Percentiles rank a stretch among this genome's conserved stretches.
Conservation (phyloP, 225 moss, liverwort and hornwort genomes). For the Bryoerythrophyllum caledonicum region DNA sequence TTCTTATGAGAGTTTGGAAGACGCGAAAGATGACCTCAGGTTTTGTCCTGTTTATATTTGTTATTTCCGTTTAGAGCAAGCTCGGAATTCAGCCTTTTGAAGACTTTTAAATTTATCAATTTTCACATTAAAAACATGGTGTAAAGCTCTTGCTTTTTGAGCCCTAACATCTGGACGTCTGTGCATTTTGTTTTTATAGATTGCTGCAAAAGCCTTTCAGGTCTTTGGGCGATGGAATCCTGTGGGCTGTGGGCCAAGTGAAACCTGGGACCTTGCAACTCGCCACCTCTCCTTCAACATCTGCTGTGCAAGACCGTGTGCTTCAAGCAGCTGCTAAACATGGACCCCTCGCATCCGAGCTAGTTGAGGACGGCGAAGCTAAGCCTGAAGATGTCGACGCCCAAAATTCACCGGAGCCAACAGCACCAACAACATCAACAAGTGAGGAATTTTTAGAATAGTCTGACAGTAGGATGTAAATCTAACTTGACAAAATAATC, state of each 20-base stretch:
- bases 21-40: constrained; percentile 76
- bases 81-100: not conserved
- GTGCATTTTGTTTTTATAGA: constrained; percentile 44
- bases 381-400: constrained; percentile 27
- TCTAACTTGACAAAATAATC: no score
- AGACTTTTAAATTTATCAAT: not conserved
- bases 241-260: constrained; percentile 66
- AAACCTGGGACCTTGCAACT: constrained; percentile 76
- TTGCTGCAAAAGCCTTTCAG: constrained; percentile 69
- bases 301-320: constrained; percentile 85
- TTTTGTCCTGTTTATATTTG: constrained; percentile 27
- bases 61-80: not conserved
- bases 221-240: constrained; percentile 42
- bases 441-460: not conserved
- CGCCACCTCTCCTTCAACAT: constrained; percentile 83
- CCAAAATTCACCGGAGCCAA: constrained; percentile 28
- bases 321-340: constrained; percentile 98
- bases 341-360: constrained; percentile 80
- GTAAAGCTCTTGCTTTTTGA: not conserved
- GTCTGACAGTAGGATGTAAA: no score
- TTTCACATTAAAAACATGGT: not conserved
- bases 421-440: constrained; percentile 27
- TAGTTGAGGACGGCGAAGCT: constrained; percentile 43
- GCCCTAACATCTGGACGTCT: not conserved
- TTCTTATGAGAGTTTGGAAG: constrained; percentile 71